A percentile compares a stretch with the other conserved stretches of the same genome.
phyloP scores from a whole-genome alignment of 768 basidiomycete genomes.

The Russula brevipes region DNA sequence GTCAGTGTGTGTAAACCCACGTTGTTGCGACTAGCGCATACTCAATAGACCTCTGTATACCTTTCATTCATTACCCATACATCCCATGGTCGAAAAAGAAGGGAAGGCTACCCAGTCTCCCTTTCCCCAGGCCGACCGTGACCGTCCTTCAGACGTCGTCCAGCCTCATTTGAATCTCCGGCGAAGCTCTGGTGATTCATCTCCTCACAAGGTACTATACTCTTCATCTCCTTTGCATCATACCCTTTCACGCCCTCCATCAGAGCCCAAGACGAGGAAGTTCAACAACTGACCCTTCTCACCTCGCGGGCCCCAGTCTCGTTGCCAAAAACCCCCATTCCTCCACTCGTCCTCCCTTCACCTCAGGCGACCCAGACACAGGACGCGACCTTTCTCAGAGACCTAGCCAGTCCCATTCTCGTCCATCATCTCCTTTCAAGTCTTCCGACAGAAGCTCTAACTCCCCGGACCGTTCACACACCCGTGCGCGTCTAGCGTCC shows the following conservation, averaged over 20 bases:
- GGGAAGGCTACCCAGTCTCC: constrained; percentile 15
- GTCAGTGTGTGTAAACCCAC: constrained; percentile 13
- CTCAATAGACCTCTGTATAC: constrained; percentile 7
- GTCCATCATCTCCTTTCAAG: constrained; percentile 62
- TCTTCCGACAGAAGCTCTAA: constrained; percentile 58
- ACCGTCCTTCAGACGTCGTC: constrained; percentile 19
- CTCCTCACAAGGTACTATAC: constrained; percentile 30
- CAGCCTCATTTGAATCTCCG: constrained; percentile 25
- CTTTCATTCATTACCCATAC: constrained; percentile 14
- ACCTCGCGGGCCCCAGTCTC: constrained; percentile 44
- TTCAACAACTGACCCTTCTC: constrained; percentile 77
- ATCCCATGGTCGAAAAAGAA: constrained; percentile 26
- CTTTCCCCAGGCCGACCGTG: constrained; percentile 24
- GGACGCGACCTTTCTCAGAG: constrained; percentile 33
- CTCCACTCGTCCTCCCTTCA: constrained; percentile 25
- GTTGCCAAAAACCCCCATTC: constrained; percentile 24
- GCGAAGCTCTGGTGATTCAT: constrained; percentile 24
- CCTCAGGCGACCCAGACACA: constrained; percentile 23
- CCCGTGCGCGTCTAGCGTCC: constrained; percentile 17
- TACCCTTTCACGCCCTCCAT: constrained; percentile 68
- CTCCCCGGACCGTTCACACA: constrained; percentile 27
- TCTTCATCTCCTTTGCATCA: constrained; percentile 39
- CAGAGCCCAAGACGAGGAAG: constrained; percentile 79
- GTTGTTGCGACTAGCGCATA: constrained; percentile 4
- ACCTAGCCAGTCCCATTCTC: constrained; percentile 39